phyloP scores from a whole-genome alignment of 352 stramenopile genomes.

The Phytophthora brassicae region DNA sequence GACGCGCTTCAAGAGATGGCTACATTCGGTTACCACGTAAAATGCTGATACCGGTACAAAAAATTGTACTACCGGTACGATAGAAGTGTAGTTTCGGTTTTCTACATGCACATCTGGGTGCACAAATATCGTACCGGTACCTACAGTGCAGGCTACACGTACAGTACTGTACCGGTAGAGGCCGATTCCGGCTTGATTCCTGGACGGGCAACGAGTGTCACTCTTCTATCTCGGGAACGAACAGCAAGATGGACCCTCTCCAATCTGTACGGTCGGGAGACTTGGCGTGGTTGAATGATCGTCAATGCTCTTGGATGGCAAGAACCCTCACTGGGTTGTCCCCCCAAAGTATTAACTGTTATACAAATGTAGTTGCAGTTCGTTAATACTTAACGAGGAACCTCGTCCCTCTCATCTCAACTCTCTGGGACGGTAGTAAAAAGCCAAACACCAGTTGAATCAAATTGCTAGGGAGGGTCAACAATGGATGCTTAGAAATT shows the following conservation, averaged over 20 bases:
- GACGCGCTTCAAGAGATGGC: slow-evolving; percentile 12
- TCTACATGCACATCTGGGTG: slow-evolving; percentile 7
- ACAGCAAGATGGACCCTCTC: slow-evolving; percentile 9
- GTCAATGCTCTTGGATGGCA: too few relatives aligned
- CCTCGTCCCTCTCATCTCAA: background rate
- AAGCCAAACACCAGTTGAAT: background rate
- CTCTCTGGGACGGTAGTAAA: background rate
- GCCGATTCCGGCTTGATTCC: slow-evolving; percentile 15
- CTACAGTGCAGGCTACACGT: too few relatives aligned
- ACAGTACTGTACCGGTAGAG: too few relatives aligned
- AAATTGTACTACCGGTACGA: too few relatives aligned
- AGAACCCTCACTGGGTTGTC: too few relatives aligned
- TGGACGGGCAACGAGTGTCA: background rate
- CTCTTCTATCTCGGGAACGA: slow-evolving; percentile 10
- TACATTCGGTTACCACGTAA: slow-evolving; percentile 8
- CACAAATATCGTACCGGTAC: slow-evolving; percentile 1
- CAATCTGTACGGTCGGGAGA: too few relatives aligned
- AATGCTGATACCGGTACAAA: too few relatives aligned
- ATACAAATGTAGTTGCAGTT: too few relatives aligned
- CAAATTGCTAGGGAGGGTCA: background rate
- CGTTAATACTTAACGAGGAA: background rate
- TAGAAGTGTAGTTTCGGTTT: too few relatives aligned
- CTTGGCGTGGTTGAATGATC: too few relatives aligned
- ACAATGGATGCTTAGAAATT: background rate
- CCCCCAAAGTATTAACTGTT: too few relatives aligned